Base-by-base conservation (phyloP, 805 yeast genomes). In the Myxozyma kluyveri region DNA sequence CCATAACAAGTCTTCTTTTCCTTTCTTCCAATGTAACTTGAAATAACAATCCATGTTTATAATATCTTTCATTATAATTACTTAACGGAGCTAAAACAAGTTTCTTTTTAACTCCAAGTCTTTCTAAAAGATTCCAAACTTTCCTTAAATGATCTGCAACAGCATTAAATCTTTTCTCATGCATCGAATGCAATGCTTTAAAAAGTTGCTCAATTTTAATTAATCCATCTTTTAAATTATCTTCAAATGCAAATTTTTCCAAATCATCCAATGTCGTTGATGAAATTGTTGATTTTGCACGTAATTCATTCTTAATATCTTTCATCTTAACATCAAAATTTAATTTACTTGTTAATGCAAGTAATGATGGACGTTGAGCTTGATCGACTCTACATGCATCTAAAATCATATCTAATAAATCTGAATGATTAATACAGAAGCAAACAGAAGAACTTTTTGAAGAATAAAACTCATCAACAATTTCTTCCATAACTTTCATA, bases 11-110 rank as follows among this genome's bases (percentile, higher is more conserved):
- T 10, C 61, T 44, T 57, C 37, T 65, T 72, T 65, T 66, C 56
- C 75, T 81, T 2, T 81, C 83, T 49, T 87, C 85, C 57, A 81
- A 78, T 1, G 88, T 78, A 0, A 86, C 88, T 61, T 88, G 95
- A 65, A 91, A 93, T 95, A 93, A 88, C 1, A 90, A 70, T 0
- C 95, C 95, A 17, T 82, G 81, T 35, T 76, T 73, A 65, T 90
- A 93, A 65, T 88, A 91, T 7, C 82, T 77, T 29, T 84, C 79
- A 60, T 88, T 88, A 69, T 87, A 88, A 58, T 88, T 88, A 62
- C 89, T 80, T 67, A 93, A 75, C 0, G 99, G 99, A 2, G 88
- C 80, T 26, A 93, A 71, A 26, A 78, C 76, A 10, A 89, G 70
- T 14, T 76, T 73, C 2, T 80, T 73, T 2, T 72, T 69, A 1